Base-by-base conservation (phyloP, 2,329 filamentous ascomycete species). In the Colletotrichum graminicola region DNA sequence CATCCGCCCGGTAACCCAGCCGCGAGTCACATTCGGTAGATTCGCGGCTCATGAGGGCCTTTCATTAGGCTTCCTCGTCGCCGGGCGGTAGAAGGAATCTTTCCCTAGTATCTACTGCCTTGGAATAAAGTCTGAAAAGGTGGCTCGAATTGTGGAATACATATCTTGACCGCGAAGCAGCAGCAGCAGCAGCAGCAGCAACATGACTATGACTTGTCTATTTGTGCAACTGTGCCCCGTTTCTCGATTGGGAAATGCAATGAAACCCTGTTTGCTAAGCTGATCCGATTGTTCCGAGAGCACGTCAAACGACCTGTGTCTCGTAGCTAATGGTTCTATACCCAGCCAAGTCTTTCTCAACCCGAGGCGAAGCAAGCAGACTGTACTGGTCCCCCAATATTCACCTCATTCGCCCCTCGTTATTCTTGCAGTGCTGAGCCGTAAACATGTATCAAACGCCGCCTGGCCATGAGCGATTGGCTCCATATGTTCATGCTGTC, bases 71-170 rank as follows among this genome's bases (percentile, higher is more conserved):
- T 77, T 81, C 80, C 81, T 82, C 81, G 75, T 76, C 80, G 83
- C 83, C 85, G 88, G 86, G 90, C 88, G 90, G 87, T 80, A 93
- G 90, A 93, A 74, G 32, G 63, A 77, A 72, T 67, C 76, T 82
- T 89, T 91, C 86, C 89, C 91, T 91, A 91, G 92, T 94, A 94
- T 94, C 92, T 94, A 91, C 92, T 93, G 90, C 92, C 91, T 91
- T 93, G 88, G 92, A 94, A 89, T 91, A 82, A 83, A 82, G 80
- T 86, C 86, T 94, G 92, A 93, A 89, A 90, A 90, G 90, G 92
- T 90, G 86, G 92, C 92, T 94, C 92, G 92, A 93, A 91, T 90
- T 90, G 90, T 90, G 88, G 91, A 72, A 90, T 88, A 93, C 91
- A 93, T 85, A 77, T 76, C 62, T 66, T 61, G 39, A 54, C 34